Conservation (phyloP, 148 eudicot genomes). For the Amaranthus hypochondriacus region DNA sequence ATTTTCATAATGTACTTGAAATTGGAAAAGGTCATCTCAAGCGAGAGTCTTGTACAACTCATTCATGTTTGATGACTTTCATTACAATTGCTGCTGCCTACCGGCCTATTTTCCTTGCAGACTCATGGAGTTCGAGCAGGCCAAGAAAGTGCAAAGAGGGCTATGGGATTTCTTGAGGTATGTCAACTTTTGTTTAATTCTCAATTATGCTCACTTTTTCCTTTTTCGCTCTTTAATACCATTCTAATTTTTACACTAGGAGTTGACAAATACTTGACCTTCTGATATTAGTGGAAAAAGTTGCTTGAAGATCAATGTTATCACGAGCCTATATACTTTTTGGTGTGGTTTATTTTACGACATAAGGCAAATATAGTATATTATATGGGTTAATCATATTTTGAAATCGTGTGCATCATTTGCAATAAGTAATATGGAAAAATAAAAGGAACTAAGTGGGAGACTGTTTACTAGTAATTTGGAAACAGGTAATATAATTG, state of each 20-base stretch:
- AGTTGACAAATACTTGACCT: not conserved
- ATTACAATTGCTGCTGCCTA: conserved; percentile 5
- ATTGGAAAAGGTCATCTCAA: not conserved
- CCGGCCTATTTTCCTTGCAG: conserved; percentile 34
- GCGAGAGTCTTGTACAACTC: not conserved
- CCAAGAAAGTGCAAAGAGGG: conserved; percentile 78
- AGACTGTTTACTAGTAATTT: too few species aligned
- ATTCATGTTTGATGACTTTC: not conserved
- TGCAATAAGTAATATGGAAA: too few species aligned
- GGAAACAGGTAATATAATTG: too few species aligned
- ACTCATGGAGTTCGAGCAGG: conserved; percentile 89
- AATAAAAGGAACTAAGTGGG: too few species aligned
- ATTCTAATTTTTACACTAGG: not conserved
- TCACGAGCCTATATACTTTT: too few species aligned
- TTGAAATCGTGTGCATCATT: too few species aligned
- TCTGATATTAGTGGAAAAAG: too few species aligned
- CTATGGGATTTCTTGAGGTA: conserved; percentile 88
- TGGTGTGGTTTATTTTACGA: too few species aligned
- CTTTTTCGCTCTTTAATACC: not conserved
- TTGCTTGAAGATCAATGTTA: too few species aligned
- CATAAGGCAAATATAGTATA: too few species aligned
- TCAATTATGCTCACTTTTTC: not conserved
- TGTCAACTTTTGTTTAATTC: not conserved
- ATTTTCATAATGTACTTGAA: not conserved
- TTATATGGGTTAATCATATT: too few species aligned